A percentile compares a stretch with the other conserved stretches of the same genome.
phyloP scores from a whole-genome alignment of 441 rosid genomes.

The Aleurites moluccanus region DNA sequence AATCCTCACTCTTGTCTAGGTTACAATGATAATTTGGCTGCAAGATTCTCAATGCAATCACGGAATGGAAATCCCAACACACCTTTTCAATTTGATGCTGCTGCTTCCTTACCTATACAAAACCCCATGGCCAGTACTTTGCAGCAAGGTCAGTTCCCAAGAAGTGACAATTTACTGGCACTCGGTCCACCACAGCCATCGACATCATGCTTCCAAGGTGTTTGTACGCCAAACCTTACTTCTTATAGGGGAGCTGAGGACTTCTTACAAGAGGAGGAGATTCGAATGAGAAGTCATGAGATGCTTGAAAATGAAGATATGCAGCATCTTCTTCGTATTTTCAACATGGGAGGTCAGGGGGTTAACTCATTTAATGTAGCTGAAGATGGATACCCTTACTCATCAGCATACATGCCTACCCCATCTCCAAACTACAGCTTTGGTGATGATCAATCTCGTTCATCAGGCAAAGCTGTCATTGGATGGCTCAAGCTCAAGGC shows the following conservation, averaged over 20 bases:
- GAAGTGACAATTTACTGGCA: constrained; percentile 41
- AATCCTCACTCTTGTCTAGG: constrained; percentile 35
- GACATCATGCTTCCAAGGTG: constrained; percentile 41
- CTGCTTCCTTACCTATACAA: constrained; percentile 44
- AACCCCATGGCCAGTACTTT: constrained; percentile 36
- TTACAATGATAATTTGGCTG: constrained; percentile 44
- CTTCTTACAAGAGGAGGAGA: constrained; percentile 76
- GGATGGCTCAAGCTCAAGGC: constrained; percentile 99
- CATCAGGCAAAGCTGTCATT: constrained; percentile 84
- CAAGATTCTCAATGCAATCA: constrained; percentile 48
- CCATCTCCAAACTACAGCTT: constrained; percentile 43
- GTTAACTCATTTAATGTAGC: constrained; percentile 42
- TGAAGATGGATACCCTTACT: constrained; percentile 58
- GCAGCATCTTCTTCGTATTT: constrained; percentile 74
- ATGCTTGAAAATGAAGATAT: constrained; percentile 90
- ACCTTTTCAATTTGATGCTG: constrained; percentile 44
- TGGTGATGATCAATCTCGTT: constrained; percentile 56
- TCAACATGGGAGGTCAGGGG: constrained; percentile 64
- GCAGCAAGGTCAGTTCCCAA: constrained; percentile 43
- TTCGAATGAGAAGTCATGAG: constrained; percentile 77
- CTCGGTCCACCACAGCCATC: constrained; percentile 47
- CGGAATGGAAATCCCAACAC: constrained; percentile 49
- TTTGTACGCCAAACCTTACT: constrained; percentile 38
- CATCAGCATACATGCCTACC: constrained; percentile 49
- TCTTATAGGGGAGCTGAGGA: constrained; percentile 54